Evolutionary conservation across 2,329 filamentous ascomycete genomes (phyloP).

Genomic region (Drechslerella coelobrocha): DNA sequence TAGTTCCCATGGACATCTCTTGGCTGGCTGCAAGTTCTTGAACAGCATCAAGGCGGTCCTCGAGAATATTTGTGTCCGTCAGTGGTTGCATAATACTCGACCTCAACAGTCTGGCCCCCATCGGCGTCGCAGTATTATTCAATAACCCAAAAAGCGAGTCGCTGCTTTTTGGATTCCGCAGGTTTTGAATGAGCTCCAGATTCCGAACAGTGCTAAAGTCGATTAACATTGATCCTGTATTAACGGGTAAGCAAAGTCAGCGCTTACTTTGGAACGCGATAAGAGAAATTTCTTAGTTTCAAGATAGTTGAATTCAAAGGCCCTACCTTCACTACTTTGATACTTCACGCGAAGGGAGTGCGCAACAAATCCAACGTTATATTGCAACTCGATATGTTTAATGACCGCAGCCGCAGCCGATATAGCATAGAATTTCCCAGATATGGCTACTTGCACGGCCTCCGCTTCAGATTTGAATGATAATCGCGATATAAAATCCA

Average conservation of each 20-base stretch:
- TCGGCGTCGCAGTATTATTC: conserved; percentile 83
- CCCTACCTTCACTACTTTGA: conserved; percentile 60
- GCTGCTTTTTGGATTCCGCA: conserved; percentile 77
- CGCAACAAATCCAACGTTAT: conserved; percentile 72
- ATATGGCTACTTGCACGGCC: conserved; percentile 63
- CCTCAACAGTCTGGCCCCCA: conserved; percentile 83
- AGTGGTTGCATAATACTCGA: conserved; percentile 89
- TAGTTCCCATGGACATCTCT: conserved; percentile 79
- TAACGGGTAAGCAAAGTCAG: not conserved
- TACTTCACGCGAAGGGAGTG: conserved; percentile 86
- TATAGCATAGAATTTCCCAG: conserved; percentile 54
- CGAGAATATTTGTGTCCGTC: conserved; percentile 72
- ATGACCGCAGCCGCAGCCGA: conserved; percentile 59
- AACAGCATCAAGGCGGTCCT: conserved; percentile 78
- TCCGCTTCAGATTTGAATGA: conserved; percentile 81
- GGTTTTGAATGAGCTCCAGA: conserved; percentile 87
- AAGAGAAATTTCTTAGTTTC: too few relatives aligned
- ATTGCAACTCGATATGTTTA: conserved; percentile 77
- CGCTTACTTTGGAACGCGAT: too few relatives aligned
- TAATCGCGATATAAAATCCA: conserved; percentile 79
- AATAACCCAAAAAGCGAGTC: conserved; percentile 84
- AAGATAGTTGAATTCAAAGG: not conserved
- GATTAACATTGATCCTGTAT: conserved; percentile 88
- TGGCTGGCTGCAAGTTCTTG: conserved; percentile 82
- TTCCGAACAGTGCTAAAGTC: conserved; percentile 86